Base-by-base conservation (phyloP, 2,329 filamentous ascomycete species). In the Dactylellina cionopaga region DNA sequence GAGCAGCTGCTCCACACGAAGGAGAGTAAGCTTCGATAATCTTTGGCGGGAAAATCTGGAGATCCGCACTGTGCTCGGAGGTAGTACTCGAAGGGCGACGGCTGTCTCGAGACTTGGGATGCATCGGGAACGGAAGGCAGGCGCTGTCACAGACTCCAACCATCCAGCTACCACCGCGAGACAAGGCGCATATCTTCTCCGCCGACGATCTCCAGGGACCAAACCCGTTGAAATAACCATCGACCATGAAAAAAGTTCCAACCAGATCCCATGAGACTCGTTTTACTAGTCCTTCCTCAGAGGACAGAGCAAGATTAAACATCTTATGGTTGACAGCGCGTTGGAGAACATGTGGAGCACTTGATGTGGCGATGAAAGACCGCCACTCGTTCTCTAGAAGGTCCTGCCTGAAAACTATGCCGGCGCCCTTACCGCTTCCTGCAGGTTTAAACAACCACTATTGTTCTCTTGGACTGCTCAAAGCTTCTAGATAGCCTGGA, bases 331-430 rank as follows among this genome's bases (percentile, higher is more conserved):
- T 33, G 5, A 76, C 54, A 15, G 71, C 63, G 1, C 66, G 55
- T 27, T 77, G 76, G 5, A 77, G 52, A 9, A 75, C 52, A 27
- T 73, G 74, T 2, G 56, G 51, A 0, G 17, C 19, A 24, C 35
- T 25, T 5, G 33, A 15, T 13, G 22, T 39, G 1, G 41, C 46
- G 5, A 44, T 19, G 24, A 74, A 13, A 5, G 11, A 11, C 25
- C 54, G 13, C 81, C 81, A 82, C 25, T 78, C 77, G 0, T 75
- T 70, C 0, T 63, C 54, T 15, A 51, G 66, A 2, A 81, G 9
- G 13, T 82, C 80, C 2, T 81, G 79, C 7, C 81, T 80, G 54
- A 83, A 82, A 0, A 81, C 37, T 35, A 83, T 82, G 1, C 81
- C 81, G 0, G 77, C 78, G 0, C 81, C 81, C 43, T 81, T 81